Conservation (phyloP, 805 yeast genomes). For the Kodamaea jinghongensis region DNA sequence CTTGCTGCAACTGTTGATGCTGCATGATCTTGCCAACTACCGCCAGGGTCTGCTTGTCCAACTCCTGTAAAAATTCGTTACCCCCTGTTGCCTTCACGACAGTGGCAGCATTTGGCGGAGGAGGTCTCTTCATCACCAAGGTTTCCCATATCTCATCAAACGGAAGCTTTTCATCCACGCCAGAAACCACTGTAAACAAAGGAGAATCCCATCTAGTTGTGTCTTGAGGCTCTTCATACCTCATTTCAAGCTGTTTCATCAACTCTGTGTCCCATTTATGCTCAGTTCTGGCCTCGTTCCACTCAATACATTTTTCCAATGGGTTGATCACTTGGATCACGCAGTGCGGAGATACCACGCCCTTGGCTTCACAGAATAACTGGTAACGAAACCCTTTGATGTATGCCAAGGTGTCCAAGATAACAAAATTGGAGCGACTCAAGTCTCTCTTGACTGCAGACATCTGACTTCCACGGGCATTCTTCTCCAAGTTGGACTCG, state of each 20-base stretch:
- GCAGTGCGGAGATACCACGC: slow-evolving; percentile 75
- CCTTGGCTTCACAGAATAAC: slow-evolving; percentile 89
- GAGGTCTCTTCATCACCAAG: slow-evolving; percentile 56
- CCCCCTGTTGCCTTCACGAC: slow-evolving; percentile 75
- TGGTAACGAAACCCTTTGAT: slow-evolving; percentile 96
- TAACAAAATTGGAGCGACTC: slow-evolving; percentile 65
- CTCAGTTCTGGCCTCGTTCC: slow-evolving; percentile 47
- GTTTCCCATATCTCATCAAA: slow-evolving; percentile 67
- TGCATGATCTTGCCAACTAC: slow-evolving; percentile 63
- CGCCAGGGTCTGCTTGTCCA: slow-evolving; percentile 67
- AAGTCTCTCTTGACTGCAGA: slow-evolving; percentile 85
- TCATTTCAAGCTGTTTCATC: slow-evolving; percentile 65
- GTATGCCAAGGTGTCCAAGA: slow-evolving; percentile 82
- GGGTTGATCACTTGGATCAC: slow-evolving; percentile 79
- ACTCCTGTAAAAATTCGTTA: slow-evolving; percentile 69
- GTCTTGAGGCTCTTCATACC: slow-evolving; percentile 92
- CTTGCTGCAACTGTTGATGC: slow-evolving; percentile 51
- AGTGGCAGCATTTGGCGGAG: slow-evolving; percentile 84
- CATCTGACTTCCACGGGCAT: slow-evolving; percentile 79
- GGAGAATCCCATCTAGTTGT: slow-evolving; percentile 94
- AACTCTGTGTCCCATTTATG: slow-evolving; percentile 63
- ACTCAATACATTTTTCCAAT: slow-evolving; percentile 53
- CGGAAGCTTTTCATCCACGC: slow-evolving; percentile 51
- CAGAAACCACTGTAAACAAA: slow-evolving; percentile 63
- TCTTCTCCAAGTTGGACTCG: slow-evolving; percentile 74